Evolutionary conservation across 345 rosid genomes (phyloP), one percentile per base, ranked within the genome.

Genomic region (Brassica cretica): DNA sequence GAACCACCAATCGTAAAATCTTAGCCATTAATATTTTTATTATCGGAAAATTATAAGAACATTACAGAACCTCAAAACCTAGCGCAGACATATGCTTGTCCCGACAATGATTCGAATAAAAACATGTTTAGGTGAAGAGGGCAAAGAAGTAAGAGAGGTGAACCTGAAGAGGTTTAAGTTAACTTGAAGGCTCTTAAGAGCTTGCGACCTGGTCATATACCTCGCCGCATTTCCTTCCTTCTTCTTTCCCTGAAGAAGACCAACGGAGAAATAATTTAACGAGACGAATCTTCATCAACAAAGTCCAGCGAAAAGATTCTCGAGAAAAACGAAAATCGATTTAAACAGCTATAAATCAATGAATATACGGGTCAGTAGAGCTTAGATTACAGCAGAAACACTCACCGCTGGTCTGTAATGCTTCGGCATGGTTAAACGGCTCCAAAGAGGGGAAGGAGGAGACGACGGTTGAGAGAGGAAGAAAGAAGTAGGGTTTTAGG

Each of bases 201-300:
- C 94, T 80, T 93, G 96, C 16, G 96, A 85, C 90, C 99, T 87
- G 72, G 98, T 90, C 82, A 89, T 74, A 81, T 90, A 93, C 82
- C 88, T 85, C 25, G 97, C 92, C 16, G 89, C 96, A 80, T 93
- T 93, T 64, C 99, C 99, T 84, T 93, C 98, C 87, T 87, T 95
- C 81, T 89, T 95, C 89, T 95, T 95, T 8, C 99, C 99, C 99
- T 95, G 18, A 33, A 14, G 16, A 49, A 6, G 1, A 69, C 65
- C 58, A 66, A 3, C 5, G 14, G 14, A 1, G 14, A 21, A 19
- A 19, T 3, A 56, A 5, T 19, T 8, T 56, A 19, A 3, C 27
- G 12, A 56, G 12, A 24, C 21, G 41, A 18, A 18, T 64, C 35
- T 70, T 65, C 2, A 72, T 5, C 8, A 33, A 59, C 6, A 77